Percentiles rank a stretch among this genome's conserved stretches.
Conservation (phyloP, 345 rosid species). For the Brassica napus region DNA sequence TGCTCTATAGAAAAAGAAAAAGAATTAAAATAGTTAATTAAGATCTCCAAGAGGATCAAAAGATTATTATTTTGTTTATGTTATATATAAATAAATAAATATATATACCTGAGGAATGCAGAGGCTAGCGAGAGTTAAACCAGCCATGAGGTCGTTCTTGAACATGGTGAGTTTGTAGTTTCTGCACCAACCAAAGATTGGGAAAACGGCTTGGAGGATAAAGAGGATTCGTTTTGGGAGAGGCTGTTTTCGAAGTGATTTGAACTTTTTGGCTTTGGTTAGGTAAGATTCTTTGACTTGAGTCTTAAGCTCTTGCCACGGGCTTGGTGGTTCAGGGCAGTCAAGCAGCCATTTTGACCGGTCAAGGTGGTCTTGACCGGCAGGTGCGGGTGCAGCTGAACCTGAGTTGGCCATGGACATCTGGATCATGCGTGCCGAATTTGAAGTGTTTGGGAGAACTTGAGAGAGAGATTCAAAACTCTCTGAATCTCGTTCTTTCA, state of each 20-base stretch:
- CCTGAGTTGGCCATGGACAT: conserved; percentile 47
- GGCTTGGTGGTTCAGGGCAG: conserved; percentile 68
- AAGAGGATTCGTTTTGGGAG: conserved; percentile 39
- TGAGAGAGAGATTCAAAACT: conserved; percentile 38
- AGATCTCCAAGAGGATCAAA: not conserved
- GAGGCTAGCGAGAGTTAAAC: conserved; percentile 93
- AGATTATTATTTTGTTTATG: no score
- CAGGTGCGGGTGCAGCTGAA: conserved; percentile 34
- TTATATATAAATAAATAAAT: not conserved
- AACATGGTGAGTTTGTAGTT: conserved; percentile 55
- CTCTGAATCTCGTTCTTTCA: conserved; percentile 38
- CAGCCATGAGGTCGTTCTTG: conserved; percentile 80
- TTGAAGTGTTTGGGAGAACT: conserved; percentile 98
- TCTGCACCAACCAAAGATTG: conserved; percentile 67
- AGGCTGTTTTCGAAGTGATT: conserved; percentile 43
- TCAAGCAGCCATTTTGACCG: conserved; percentile 68
- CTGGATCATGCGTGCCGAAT: conserved; percentile 36
- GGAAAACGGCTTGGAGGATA: conserved; percentile 52
- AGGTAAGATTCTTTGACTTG: conserved; percentile 42
- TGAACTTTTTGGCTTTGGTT: conserved; percentile 39
- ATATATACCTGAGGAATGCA: conserved; percentile 86
- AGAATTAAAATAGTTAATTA: not conserved
- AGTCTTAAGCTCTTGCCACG: conserved; percentile 51
- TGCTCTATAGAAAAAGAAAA: conserved; percentile 51
- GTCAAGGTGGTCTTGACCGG: conserved; percentile 40